phyloP scores from a whole-genome alignment of 106 monocot species.

The Dioscorea zingiberensis region DNA sequence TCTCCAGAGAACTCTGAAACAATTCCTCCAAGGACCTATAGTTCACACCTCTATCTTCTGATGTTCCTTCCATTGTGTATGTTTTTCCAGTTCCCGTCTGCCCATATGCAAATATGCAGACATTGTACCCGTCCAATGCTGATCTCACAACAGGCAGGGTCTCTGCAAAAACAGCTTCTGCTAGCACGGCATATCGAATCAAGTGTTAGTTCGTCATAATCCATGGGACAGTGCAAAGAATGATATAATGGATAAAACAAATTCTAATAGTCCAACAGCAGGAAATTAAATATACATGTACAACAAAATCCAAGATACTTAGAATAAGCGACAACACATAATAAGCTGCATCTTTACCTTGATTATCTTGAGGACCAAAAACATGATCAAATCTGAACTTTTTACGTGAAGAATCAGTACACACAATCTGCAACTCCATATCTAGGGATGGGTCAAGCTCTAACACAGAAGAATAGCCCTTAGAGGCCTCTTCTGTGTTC shows the following conservation, averaged over 20 bases:
- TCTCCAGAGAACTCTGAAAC: constrained; percentile 48
- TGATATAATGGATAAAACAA: too few relatives aligned
- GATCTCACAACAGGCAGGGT: constrained; percentile 74
- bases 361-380: constrained; percentile 63
- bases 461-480: constrained; percentile 45
- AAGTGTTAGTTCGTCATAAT: too few relatives aligned
- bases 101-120: constrained; percentile 94
- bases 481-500: constrained; percentile 57
- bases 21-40: constrained; percentile 85
- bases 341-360: constrained; percentile 39
- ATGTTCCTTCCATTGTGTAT: constrained; percentile 96
- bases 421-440: constrained; percentile 63
- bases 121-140: constrained; percentile 85
- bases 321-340: too few relatives aligned
- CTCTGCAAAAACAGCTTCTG: constrained; percentile 79
- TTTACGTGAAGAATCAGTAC: constrained; percentile 57
- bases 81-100: constrained; percentile 98
- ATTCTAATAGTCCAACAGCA: too few relatives aligned
- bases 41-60: constrained; percentile 81
- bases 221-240: too few relatives aligned
- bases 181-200: background rate
- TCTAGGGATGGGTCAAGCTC: constrained; percentile 64
- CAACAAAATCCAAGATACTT: too few relatives aligned
- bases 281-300: too few relatives aligned
- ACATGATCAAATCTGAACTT: constrained; percentile 90